phyloP scores from a whole-genome alignment of 202 grass and related monocot species.

The Eragrostis tef region DNA sequence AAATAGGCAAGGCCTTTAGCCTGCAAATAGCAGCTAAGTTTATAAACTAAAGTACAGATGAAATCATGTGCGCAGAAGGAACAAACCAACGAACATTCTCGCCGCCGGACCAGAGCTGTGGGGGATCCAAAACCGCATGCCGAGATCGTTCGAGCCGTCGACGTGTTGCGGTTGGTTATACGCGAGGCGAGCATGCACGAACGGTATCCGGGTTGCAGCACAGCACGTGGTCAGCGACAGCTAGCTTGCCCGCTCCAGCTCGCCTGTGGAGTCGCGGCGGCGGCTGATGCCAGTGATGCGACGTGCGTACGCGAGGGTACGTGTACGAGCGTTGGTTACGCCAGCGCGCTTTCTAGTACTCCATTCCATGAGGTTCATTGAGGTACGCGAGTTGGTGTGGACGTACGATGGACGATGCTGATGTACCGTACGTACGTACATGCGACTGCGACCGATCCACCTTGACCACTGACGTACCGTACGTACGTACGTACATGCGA shows the following conservation, averaged over 20 bases:
- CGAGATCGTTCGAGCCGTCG: neutral
- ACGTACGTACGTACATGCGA: no score
- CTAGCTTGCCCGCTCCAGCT: neutral
- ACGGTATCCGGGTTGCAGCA: no score
- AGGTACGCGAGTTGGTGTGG: no score
- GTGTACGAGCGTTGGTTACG: no score
- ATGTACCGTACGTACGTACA: no score
- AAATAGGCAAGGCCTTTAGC: constrained; percentile 11
- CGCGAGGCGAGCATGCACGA: neutral
- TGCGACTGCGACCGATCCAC: no score
- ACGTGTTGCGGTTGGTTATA: neutral
- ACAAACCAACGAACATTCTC: neutral
- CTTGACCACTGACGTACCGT: no score
- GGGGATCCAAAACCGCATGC: neutral
- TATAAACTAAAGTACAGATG: neutral
- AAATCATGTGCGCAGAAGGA: neutral
- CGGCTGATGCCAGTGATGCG: constrained; percentile 6
- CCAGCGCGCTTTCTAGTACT: no score
- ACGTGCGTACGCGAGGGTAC: neutral
- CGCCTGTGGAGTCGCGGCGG: neutral
- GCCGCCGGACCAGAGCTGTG: neutral
- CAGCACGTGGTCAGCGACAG: neutral
- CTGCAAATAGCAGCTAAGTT: constrained; percentile 1
- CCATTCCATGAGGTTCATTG: no score
- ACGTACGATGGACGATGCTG: no score